Evolutionary conservation across 2,329 filamentous ascomycete genomes (phyloP).

Genomic region (Torrubiella hemipterigena): DNA sequence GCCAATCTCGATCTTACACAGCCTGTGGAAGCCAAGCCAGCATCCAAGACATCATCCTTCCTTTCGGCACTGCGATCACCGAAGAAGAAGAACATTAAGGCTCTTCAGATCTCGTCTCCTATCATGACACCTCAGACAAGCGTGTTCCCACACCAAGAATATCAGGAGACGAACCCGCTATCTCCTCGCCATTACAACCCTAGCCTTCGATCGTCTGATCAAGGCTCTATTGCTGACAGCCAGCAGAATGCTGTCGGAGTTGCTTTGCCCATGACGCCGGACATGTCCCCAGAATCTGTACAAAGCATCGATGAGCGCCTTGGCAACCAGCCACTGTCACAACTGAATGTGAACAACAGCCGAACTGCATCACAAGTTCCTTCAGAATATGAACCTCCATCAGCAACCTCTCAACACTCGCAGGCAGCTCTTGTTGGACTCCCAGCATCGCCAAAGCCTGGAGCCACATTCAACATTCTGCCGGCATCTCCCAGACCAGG

Average conservation of each 20-base stretch:
- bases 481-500: slow-evolving; percentile 28
- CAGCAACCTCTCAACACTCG: slow-evolving; percentile 39
- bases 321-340: slow-evolving; percentile 23
- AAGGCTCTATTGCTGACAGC: slow-evolving; percentile 21
- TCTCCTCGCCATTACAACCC: slow-evolving; percentile 47
- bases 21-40: slow-evolving; percentile 32
- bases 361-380: slow-evolving; percentile 23
- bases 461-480: slow-evolving; percentile 19
- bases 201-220: slow-evolving; percentile 38
- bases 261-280: slow-evolving; percentile 15
- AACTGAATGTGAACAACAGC: slow-evolving; percentile 21
- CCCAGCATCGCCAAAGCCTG: slow-evolving; percentile 27
- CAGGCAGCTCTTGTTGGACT: slow-evolving; percentile 39
- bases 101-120: slow-evolving; percentile 49
- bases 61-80: slow-evolving; percentile 51
- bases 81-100: slow-evolving; percentile 37
- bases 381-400: slow-evolving; percentile 35
- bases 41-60: slow-evolving; percentile 47
- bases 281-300: slow-evolving; percentile 26
- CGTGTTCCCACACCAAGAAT: slow-evolving; percentile 42
- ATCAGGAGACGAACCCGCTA: slow-evolving; percentile 45
- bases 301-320: slow-evolving; percentile 46
- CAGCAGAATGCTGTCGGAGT: slow-evolving; percentile 12
- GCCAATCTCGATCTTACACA: slow-evolving; percentile 34
- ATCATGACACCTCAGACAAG: slow-evolving; percentile 52